Conservation (phyloP, 805 yeast species). For the Hanseniaspora singularis region DNA sequence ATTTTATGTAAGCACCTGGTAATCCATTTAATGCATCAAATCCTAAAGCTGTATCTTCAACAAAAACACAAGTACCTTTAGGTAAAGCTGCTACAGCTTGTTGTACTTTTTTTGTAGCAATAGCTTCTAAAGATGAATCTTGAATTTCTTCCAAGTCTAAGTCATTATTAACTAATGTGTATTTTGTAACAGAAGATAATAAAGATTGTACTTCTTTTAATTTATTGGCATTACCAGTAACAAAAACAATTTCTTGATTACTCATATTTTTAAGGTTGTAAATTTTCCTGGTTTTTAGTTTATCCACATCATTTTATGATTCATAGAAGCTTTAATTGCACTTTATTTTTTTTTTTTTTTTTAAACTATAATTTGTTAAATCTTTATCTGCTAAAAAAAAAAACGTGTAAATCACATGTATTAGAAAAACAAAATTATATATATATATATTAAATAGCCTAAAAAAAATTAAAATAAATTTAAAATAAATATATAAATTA, state of each 20-base stretch:
- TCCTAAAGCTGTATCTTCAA: constrained; percentile 87
- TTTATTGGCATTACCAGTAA: constrained; percentile 83
- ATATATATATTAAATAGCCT: too few species aligned
- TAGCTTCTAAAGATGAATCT: constrained; percentile 67
- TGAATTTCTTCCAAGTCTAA: constrained; percentile 85
- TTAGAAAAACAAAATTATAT: too few species aligned
- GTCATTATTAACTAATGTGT: constrained; percentile 44
- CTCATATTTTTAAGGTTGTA: background rate
- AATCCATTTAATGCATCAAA: constrained; percentile 69
- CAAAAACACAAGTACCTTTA: constrained; percentile 66
- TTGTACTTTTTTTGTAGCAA: constrained; percentile 65
- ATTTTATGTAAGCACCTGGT: constrained; percentile 92
- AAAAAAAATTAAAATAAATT: too few species aligned
- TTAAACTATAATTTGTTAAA: too few species aligned
- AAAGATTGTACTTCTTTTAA: constrained; percentile 73
- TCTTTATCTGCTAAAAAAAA: too few species aligned
- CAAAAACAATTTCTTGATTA: constrained; percentile 43
- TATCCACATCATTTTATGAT: too few species aligned
- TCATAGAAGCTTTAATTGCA: too few species aligned
- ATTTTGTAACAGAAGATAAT: constrained; percentile 29
- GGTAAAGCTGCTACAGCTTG: constrained; percentile 51
- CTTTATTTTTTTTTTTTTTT: too few species aligned
- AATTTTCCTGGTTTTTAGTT: background rate
- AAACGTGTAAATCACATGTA: too few species aligned
- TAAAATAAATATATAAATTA: too few species aligned